A percentile compares a stretch with the other conserved stretches of the same genome.
These are phyloP conservation scores for Osmozyma mogii DNA, from an alignment of 805 yeast species.

Conservation along the genomic window DNA sequence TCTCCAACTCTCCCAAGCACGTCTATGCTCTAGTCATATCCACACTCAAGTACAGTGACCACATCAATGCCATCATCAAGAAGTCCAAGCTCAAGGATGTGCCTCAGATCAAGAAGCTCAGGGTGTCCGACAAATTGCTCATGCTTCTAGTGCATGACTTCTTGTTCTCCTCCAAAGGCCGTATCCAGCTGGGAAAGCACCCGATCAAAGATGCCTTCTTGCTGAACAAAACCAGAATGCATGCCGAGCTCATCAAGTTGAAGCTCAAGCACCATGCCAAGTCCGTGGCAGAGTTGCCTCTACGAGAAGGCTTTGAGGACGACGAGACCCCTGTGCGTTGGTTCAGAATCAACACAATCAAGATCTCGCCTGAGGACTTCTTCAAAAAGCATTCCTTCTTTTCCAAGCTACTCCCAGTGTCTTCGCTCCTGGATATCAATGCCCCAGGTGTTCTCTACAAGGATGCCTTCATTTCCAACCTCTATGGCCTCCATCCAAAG, in stretches of 20 bases:
- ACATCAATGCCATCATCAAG: constrained; percentile 53
- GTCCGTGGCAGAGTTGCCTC: constrained; percentile 39
- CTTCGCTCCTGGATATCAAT: constrained; percentile 33
- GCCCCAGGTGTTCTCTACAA: constrained; percentile 54
- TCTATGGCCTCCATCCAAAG: constrained; percentile 76
- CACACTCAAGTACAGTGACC: constrained; percentile 63
- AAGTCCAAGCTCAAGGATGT: constrained; percentile 58
- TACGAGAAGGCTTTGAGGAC: constrained; percentile 35
- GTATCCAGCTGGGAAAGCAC: constrained; percentile 85
- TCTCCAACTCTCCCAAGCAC: constrained; percentile 64
- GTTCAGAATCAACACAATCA: constrained; percentile 68
- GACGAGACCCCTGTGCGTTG: constrained; percentile 72
- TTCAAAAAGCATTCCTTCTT: constrained; percentile 31
- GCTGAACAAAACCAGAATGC: constrained; percentile 69
- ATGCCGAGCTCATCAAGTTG: constrained; percentile 73
- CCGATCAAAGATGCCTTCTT: constrained; percentile 77
- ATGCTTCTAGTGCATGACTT: constrained; percentile 74
- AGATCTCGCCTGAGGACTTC: constrained; percentile 33
- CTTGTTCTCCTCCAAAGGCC: constrained; percentile 61
- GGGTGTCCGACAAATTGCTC: constrained; percentile 46
- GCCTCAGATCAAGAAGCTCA: constrained; percentile 28
- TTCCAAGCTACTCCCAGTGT: constrained; percentile 38
- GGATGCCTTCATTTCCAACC: constrained; percentile 66
- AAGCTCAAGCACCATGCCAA: constrained; percentile 66
- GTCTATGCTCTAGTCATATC: constrained; percentile 77